Conservation (phyloP, 2,329 filamentous ascomycete genomes). For the Aureobasidium sp. region DNA sequence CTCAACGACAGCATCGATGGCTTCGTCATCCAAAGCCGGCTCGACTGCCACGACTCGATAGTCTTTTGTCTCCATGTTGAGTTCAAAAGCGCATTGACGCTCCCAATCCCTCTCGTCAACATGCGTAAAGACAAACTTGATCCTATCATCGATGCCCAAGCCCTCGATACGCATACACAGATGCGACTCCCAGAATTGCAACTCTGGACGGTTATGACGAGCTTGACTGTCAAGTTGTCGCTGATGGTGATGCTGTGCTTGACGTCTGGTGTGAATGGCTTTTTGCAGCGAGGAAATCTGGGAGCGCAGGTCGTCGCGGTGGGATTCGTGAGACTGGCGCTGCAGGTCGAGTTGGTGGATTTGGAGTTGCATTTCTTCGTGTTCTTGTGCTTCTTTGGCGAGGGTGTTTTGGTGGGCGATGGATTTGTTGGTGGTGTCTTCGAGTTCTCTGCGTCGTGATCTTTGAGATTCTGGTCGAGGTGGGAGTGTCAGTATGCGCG, state of each 20-base stretch:
- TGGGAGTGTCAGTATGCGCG: conserved; percentile 16
- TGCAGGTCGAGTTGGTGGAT: conserved; percentile 51
- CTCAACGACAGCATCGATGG: conserved; percentile 69
- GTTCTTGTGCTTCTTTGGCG: conserved; percentile 70
- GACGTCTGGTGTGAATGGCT: conserved; percentile 61
- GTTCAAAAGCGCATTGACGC: conserved; percentile 86
- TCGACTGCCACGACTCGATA: conserved; percentile 77
- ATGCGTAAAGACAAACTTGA: conserved; percentile 87
- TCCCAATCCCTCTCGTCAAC: conserved; percentile 83
- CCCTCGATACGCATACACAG: conserved; percentile 84
- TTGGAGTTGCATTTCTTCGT: conserved; percentile 54
- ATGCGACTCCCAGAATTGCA: conserved; percentile 93
- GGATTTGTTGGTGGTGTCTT: conserved; percentile 68
- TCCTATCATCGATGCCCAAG: conserved; percentile 61
- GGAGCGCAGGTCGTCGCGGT: conserved; percentile 49
- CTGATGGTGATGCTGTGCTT: conserved; percentile 66
- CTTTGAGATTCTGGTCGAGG: conserved; percentile 69
- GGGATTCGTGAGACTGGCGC: conserved; percentile 48
- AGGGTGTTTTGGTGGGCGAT: conserved; percentile 65
- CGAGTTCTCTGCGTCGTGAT: conserved; percentile 80
- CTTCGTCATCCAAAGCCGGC: conserved; percentile 74
- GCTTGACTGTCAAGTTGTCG: conserved; percentile 74
- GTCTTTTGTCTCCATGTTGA: conserved; percentile 72
- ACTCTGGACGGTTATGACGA: conserved; percentile 82
- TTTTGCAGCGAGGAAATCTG: conserved; percentile 60